Evolutionary conservation across 1,284 basidiomycete species (phyloP), one percentile per base, ranked within the genome.

Genomic region (Entoloma clypeatum): DNA sequence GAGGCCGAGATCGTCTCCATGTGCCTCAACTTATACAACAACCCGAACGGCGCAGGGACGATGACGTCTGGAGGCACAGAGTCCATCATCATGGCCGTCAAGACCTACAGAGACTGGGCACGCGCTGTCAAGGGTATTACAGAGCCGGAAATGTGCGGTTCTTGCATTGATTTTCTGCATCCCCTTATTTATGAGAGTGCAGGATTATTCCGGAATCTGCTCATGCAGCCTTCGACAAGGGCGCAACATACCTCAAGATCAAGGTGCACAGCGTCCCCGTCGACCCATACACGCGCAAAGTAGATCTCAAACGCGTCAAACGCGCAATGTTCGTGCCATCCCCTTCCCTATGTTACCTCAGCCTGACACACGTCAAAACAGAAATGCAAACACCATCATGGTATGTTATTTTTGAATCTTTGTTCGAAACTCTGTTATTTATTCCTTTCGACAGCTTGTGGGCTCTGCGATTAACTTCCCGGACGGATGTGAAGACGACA

Each of bases 61-160:
- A 97, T 93, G 55, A 98, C 95, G 1, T 89, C 87, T 0, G 95
- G 95, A 14, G 95, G 96, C 2, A 99, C 95, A 0, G 95, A 99
- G 62, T 92, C 88, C 10, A 98, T 99, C 55, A 69, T 95, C 39
- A 92, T 94, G 92, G 81, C 92, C 3, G 79, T 92, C 53, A 95
- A 97, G 69, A 87, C 93, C 0, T 84, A 97, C 63, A 80, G 94
- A 19, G 93, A 98, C 53, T 97, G 94, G 92, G 95, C 89, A 1
- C 67, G 75, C 18, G 77, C 71, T 2, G 81, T 81, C 28, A 95
- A 93, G 62, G 89, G 92, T 4, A 90, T 98, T 57, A 91, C 76
- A 1, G 77, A 88, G 48, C 95, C 95, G 0, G 95, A 99, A 62
- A 92, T 99, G 89, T 91, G 52, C 28, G 83, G n/a, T n/a, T n/a